These are phyloP conservation scores for Cladosporium sp. DNA, from an alignment of 2,329 filamentous ascomycete genomes.

Conservation along the genomic window DNA sequence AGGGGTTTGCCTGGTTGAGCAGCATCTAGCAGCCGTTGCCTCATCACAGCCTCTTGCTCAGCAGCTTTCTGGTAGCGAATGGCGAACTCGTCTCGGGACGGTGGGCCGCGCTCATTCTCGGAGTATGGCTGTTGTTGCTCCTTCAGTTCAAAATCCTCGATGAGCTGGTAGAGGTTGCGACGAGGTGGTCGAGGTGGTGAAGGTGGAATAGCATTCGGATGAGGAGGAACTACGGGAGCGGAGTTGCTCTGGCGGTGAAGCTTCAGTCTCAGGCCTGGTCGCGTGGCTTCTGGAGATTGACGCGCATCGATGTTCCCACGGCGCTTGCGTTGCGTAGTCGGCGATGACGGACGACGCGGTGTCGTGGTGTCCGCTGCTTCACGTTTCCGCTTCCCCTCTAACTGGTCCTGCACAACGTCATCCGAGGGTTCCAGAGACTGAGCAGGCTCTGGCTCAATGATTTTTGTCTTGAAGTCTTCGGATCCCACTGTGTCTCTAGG, in stretches of 20 bases:
- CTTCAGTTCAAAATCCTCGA: slow-evolving; percentile 29
- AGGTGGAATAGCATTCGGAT: slow-evolving; percentile 27
- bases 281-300: slow-evolving; percentile 18
- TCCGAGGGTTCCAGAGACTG: slow-evolving; percentile 19
- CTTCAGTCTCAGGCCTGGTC: slow-evolving; percentile 25
- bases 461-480: slow-evolving; percentile 25
- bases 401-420: slow-evolving; percentile 4
- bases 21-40: slow-evolving; percentile 59
- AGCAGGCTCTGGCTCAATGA: slow-evolving; percentile 24
- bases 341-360: slow-evolving; percentile 14
- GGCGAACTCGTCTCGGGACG: slow-evolving; percentile 21
- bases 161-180: slow-evolving; percentile 26
- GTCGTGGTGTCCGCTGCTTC: slow-evolving; percentile 10
- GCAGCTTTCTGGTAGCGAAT: slow-evolving; percentile 21
- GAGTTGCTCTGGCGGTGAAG: slow-evolving; percentile 16
- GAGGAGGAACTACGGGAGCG: slow-evolving; percentile 21
- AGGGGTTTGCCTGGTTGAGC: slow-evolving; percentile 69
- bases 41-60: slow-evolving; percentile 23
- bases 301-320: slow-evolving; percentile 15
- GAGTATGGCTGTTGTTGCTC: slow-evolving; percentile 29
- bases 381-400: slow-evolving; percentile 19
- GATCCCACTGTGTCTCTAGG: slow-evolving; percentile 15
- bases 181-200: slow-evolving; percentile 23
- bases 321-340: slow-evolving; percentile 17
- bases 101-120: slow-evolving; percentile 27